A percentile compares a stretch with the other conserved stretches of the same genome.
Conservation (phyloP, 176 grass and related monocot genomes). For the Thinopyrum elongatum region DNA sequence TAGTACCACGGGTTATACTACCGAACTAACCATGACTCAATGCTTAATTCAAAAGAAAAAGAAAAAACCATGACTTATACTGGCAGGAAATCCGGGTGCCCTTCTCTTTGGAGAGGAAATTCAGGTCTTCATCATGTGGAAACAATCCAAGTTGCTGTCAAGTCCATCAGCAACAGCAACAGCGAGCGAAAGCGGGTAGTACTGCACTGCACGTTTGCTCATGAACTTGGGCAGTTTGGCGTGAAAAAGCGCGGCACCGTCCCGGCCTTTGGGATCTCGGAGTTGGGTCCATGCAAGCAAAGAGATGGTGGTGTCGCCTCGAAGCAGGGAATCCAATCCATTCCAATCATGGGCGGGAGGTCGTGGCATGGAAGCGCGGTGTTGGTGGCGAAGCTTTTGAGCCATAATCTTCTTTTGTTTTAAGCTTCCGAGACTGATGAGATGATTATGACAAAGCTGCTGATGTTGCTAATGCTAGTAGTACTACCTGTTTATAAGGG, state of each 20-base stretch:
- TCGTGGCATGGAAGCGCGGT: no score
- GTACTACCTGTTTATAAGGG: no score
- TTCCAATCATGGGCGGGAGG: slow-evolving; percentile 2
- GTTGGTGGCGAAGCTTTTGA: slow-evolving; percentile 6
- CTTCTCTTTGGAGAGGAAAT: background rate
- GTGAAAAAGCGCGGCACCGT: slow-evolving; percentile 21
- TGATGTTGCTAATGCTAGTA: no score
- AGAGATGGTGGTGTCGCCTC: slow-evolving; percentile 2
- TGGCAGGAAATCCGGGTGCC: background rate
- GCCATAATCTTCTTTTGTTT: background rate
- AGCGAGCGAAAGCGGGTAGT: background rate
- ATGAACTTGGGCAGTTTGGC: slow-evolving; percentile 31
- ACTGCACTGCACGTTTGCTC: slow-evolving; percentile 15
- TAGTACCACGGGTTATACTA: background rate
- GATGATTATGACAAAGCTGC: background rate
- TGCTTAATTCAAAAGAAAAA: no score
- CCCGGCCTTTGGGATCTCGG: slow-evolving; percentile 11
- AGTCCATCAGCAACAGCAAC: background rate
- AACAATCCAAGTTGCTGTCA: background rate
- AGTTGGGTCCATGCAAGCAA: slow-evolving; percentile 21
- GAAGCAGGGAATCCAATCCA: slow-evolving; percentile 29
- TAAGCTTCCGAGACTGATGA: background rate
- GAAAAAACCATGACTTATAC: background rate
- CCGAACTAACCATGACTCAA: background rate
- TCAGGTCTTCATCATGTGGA: background rate